Evolutionary conservation across 805 yeast species (phyloP).

Genomic region (Helenozyma baotianmanensis): DNA sequence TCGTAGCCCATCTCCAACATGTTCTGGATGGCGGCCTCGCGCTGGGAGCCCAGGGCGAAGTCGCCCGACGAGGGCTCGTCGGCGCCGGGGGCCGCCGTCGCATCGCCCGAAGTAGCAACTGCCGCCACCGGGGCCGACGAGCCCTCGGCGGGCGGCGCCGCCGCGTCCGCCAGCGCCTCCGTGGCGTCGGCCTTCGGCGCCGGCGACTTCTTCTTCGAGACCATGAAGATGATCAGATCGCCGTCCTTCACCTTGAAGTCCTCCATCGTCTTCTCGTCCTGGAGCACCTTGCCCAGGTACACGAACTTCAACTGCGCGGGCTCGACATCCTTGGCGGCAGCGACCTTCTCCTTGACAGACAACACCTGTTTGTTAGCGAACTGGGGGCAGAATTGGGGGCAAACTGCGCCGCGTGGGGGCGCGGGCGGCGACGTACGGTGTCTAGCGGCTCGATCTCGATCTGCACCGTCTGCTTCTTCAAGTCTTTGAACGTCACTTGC

Average conservation of each 20-base stretch:
- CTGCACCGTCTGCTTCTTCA: conserved; percentile 84
- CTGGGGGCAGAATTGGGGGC: background rate
- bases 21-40: conserved; percentile 73
- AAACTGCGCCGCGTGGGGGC: no score
- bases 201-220: conserved; percentile 43
- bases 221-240: conserved; percentile 91
- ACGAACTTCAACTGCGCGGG: conserved; percentile 79
- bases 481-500: conserved; percentile 84
- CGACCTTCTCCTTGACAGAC: conserved; percentile 70
- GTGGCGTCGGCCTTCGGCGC: conserved; percentile 16
- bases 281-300: conserved; percentile 86
- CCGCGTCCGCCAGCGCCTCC: conserved; percentile 22
- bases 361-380: conserved; percentile 37
- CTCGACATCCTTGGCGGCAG: conserved; percentile 62
- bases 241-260: conserved; percentile 74
- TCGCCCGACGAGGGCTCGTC: conserved; percentile 44
- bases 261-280: conserved; percentile 72
- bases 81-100: conserved; percentile 19
- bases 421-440: conserved; percentile 57
- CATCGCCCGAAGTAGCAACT: background rate
- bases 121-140: conserved; percentile 13
- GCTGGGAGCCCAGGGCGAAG: conserved; percentile 71
- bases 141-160: conserved; percentile 15
- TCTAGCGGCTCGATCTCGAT: conserved; percentile 69
- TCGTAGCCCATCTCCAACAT: conserved; percentile 97